A percentile compares a stretch with the other conserved stretches of the same genome.
These are phyloP conservation scores for Ogataea polymorpha DNA, from an alignment of 805 yeast species.

Conservation along the genomic window DNA sequence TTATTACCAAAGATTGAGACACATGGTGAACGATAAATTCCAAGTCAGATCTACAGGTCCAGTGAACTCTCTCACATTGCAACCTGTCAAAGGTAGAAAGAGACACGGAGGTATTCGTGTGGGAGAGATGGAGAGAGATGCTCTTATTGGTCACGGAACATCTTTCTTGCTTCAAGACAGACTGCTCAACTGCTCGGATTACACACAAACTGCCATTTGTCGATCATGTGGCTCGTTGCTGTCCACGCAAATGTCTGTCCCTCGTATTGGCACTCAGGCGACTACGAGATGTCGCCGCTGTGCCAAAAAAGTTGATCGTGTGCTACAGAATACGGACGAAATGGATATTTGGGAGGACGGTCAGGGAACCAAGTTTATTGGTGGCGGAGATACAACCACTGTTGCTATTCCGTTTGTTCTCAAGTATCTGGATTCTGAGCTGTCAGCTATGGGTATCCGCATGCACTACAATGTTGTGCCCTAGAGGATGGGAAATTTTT, in stretches of 20 bases:
- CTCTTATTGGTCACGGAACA: conserved; percentile 96
- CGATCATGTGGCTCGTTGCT: conserved; percentile 90
- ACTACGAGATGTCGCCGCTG: conserved; percentile 88
- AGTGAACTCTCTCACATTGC: conserved; percentile 94
- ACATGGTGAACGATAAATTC: conserved; percentile 99
- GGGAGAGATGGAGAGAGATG: conserved; percentile 99
- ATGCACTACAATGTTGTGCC: conserved; percentile 75
- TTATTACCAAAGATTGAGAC: conserved; percentile 96
- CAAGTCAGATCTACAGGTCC: conserved; percentile 99
- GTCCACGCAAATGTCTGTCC: conserved; percentile 86
- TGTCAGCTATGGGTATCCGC: conserved; percentile 96
- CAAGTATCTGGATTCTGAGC: conserved; percentile 90
- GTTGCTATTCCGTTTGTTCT: conserved; percentile 96
- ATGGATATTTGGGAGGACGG: conserved; percentile 96
- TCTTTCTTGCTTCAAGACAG: conserved; percentile 93
- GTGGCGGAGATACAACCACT: conserved; percentile 91
- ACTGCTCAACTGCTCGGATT: conserved; percentile 90
- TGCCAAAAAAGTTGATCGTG: conserved; percentile 65
- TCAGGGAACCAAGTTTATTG: conserved; percentile 83
- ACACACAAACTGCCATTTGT: conserved; percentile 87
- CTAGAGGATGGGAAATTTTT: conserved; percentile 42
- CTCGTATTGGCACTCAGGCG: conserved; percentile 81
- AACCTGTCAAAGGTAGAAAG: conserved; percentile 99
- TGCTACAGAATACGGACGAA: conserved; percentile 55
- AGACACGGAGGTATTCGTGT: conserved; percentile 99